Evolutionary conservation across 1,284 basidiomycete genomes (phyloP), one percentile per base, ranked within the genome.

Genomic region (Trametes pubescens): DNA sequence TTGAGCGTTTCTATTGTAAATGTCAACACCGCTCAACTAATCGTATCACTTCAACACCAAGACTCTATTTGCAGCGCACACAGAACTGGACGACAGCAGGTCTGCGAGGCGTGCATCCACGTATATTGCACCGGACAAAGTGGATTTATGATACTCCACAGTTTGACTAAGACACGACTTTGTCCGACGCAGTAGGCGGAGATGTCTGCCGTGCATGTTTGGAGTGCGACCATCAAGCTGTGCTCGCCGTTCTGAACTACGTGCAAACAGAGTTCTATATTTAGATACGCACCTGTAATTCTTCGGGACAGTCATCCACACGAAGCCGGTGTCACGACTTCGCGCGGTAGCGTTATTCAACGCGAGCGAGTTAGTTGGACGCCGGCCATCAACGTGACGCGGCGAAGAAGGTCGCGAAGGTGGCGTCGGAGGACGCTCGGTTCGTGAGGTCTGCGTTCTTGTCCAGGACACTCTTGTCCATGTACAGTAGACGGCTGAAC

Each of bases 291-390:
- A 91, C 92, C 92, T 82, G 73, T 92, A 94, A 71, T 94, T 93
- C 75, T 93, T 92, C 0, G 91, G 90, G 10, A 93, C 91, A n/a
- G 92, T 91, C 92, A 94, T 94, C 91, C 91, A 94, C 35, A 94
- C 82, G 72, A 88, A 91, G 38, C 88, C 86, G 66, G 86, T 67
- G 54, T 72, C 86, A 65, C 67, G 64, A 43, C 62, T 61, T 35
- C 67, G 61, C n/a, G 64, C 59, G 18, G 57, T 52, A 11, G 34
- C 26, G 18, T 60, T 57, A 43, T 59, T 38, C 18, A 59, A 40
- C 16, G 34, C 40, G 5, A 46, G 62, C 18, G 46, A 37, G 32
- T 47, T 56, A 2, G 44, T 59, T 6, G 53, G 26, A 4, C 67
- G 64, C 35, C 67, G 84, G 38, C 62, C 69, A 21, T 85, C 84